These are phyloP conservation scores for Pythium guiyangense DNA, from an alignment of 352 stramenopile species.

Conservation along the genomic window DNA sequence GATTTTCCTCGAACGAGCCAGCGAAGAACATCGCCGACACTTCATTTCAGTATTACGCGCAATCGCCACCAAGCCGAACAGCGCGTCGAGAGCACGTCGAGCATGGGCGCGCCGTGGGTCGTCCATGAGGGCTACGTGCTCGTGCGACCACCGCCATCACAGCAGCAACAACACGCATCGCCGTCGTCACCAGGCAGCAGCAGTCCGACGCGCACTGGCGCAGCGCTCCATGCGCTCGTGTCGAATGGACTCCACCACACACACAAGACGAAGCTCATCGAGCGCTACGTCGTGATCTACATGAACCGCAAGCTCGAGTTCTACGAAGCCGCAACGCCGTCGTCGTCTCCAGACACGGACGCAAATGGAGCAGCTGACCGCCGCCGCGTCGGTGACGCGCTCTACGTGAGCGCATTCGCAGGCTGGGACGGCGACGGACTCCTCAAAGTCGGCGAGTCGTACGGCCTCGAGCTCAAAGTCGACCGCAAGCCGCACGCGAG, in stretches of 20 bases:
- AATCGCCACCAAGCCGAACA: neutral
- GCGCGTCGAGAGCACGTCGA: neutral
- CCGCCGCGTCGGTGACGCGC: constrained; percentile 26
- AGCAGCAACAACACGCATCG: neutral
- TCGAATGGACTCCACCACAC: neutral
- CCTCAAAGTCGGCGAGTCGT: constrained; percentile 59
- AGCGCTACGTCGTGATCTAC: constrained; percentile 70
- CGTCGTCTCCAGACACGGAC: neutral
- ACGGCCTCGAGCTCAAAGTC: constrained; percentile 76
- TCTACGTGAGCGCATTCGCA: constrained; percentile 62
- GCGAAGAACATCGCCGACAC: neutral
- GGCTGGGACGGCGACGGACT: constrained; percentile 72
- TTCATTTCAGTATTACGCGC: constrained; percentile 1
- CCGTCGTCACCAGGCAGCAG: neutral
- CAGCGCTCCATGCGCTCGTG: constrained; percentile 1
- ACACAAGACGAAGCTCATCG: constrained; percentile 10
- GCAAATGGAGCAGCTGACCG: constrained; percentile 6
- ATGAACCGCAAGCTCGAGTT: constrained; percentile 81
- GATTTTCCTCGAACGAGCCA: too few relatives aligned
- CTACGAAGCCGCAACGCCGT: constrained; percentile 27
- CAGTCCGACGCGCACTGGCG: constrained; percentile 1
- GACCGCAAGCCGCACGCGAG: constrained; percentile 39
- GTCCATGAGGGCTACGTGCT: constrained; percentile 59
- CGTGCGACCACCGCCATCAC: constrained; percentile 22
- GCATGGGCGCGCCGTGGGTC: constrained; percentile 47